Evolutionary conservation across 495 filamentous ascomycete species (phyloP).

Genomic region (Xylaria flabelliformis): DNA sequence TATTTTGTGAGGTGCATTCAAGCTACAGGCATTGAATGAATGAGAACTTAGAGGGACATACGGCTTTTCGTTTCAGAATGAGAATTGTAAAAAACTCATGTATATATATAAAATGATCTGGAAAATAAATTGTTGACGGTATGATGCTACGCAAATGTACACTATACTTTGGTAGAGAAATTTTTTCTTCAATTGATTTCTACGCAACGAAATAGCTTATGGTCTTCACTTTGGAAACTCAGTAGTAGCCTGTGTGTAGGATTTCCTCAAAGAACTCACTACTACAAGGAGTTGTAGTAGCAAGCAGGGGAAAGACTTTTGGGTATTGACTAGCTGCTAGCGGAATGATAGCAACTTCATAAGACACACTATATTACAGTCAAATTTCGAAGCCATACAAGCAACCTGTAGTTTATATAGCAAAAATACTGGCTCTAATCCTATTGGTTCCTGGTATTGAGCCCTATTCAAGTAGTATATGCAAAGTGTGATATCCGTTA

Average conservation of each 20-base stretch:
- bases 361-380: neutral
- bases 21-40: neutral
- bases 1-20: neutral
- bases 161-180: neutral
- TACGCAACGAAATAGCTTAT: neutral
- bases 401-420: neutral
- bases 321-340: neutral
- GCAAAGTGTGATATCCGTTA: conserved; percentile 14
- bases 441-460: neutral
- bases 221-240: neutral
- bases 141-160: neutral
- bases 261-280: neutral
- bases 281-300: neutral
- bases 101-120: neutral
- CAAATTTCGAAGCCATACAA: neutral
- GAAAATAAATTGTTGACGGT: neutral
- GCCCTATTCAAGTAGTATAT: conserved; percentile 15
- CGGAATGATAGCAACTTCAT: neutral
- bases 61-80: neutral
- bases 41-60: neutral
- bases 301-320: neutral
- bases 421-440: neutral
- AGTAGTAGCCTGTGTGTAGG: neutral
- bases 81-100: neutral
- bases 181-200: neutral